phyloP scores from a whole-genome alignment of 202 grass and related monocot genomes.

The Brachypodium distachyon region DNA sequence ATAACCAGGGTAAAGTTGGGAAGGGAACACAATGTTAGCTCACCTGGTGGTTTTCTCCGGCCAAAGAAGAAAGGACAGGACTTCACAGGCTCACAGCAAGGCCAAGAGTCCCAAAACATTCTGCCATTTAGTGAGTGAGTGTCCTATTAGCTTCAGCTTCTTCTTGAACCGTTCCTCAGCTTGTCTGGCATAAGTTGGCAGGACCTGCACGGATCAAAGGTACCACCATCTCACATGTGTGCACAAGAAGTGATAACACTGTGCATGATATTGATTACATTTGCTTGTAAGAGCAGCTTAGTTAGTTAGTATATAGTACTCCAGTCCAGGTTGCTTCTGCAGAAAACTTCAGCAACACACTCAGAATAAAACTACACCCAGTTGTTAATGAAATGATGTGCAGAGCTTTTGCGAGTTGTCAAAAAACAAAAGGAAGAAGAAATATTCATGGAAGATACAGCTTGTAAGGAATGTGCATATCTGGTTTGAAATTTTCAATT shows the following conservation, averaged over 20 bases:
- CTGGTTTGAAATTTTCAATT: neutral
- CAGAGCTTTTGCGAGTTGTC: neutral
- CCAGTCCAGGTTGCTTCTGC: neutral
- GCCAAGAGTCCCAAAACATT: neutral
- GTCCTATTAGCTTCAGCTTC: neutral
- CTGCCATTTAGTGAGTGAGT: neutral
- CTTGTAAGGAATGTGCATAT: neutral
- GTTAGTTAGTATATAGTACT: neutral
- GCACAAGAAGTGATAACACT: neutral
- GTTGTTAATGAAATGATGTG: neutral
- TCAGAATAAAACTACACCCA: no score
- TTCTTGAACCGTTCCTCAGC: neutral
- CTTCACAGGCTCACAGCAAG: neutral
- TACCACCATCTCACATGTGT: neutral
- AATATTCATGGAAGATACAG: no score
- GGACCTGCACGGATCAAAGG: neutral
- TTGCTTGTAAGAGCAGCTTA: neutral
- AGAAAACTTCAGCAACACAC: neutral
- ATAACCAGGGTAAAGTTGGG: neutral
- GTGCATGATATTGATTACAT: neutral
- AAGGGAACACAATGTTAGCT: neutral
- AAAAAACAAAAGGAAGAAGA: neutral
- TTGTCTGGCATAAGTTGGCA: conserved; percentile 1
- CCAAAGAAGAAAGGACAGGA: neutral
- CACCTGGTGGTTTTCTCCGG: neutral